Conservation (phyloP, 345 rosid species). For the Syzygium aqueum region DNA sequence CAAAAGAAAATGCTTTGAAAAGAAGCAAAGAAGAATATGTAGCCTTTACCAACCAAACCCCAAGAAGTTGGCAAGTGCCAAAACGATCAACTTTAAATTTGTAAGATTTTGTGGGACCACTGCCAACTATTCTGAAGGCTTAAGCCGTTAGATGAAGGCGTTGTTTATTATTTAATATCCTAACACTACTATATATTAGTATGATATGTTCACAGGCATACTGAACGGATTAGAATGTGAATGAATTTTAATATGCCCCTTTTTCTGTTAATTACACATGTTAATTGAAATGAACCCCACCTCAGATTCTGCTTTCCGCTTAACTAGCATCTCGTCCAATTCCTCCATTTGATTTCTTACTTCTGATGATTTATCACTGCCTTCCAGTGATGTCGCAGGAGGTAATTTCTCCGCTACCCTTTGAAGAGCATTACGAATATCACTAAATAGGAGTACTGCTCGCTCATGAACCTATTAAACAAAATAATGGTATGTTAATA, state of each 20-base stretch:
- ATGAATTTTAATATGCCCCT: not conserved
- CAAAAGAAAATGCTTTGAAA: not conserved
- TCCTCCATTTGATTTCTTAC: slow-evolving; percentile 32
- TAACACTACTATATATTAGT: not conserved
- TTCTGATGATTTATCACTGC: slow-evolving; percentile 19
- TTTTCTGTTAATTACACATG: not conserved
- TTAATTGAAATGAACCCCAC: slow-evolving; percentile 17
- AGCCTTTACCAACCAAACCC: not conserved
- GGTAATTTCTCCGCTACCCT: slow-evolving; percentile 37
- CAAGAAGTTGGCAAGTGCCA: not conserved
- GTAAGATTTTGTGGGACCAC: no score
- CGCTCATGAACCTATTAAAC: slow-evolving; percentile 39
- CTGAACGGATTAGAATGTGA: not conserved
- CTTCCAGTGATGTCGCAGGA: slow-evolving; percentile 23
- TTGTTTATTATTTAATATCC: not conserved
- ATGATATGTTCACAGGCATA: not conserved
- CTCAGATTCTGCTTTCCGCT: slow-evolving; percentile 72
- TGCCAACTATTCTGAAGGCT: no score
- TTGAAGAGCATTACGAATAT: slow-evolving; percentile 50
- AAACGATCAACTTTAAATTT: not conserved
- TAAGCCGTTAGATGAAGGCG: no score
- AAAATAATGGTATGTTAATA: not conserved
- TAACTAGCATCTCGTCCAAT: slow-evolving; percentile 52
- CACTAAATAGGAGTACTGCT: slow-evolving; percentile 57
- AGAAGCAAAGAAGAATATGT: not conserved